Evolutionary conservation across 345 rosid genomes (phyloP).

Genomic region (Syzygium aqueum): DNA sequence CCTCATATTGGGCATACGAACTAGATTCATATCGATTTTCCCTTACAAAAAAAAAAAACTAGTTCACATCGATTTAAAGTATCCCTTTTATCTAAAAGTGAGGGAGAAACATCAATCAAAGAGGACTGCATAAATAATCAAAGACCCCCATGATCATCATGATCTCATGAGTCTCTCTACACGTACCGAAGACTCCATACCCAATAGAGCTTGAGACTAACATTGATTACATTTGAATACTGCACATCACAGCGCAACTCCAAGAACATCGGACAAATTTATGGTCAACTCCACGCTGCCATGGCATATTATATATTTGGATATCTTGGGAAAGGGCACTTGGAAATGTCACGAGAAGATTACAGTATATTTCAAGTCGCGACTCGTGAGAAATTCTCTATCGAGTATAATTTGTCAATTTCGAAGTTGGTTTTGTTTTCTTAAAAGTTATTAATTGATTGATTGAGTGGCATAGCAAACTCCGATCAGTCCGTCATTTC

Average conservation of each 20-base stretch:
- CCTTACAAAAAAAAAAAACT: no score
- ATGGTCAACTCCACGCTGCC: neutral
- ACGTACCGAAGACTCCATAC: neutral
- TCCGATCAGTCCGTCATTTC: no score
- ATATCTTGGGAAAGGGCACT: neutral
- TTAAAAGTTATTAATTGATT: no score
- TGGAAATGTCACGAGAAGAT: neutral
- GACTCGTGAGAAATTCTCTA: neutral
- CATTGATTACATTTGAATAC: neutral
- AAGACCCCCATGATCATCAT: neutral
- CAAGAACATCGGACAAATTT: neutral
- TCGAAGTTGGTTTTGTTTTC: neutral
- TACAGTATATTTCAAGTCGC: neutral
- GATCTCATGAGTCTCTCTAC: neutral
- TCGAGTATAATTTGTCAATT: neutral
- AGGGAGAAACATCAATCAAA: neutral
- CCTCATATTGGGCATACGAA: neutral
- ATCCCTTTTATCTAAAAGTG: neutral
- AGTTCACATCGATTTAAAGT: fast-evolving
- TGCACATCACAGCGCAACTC: neutral
- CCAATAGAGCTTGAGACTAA: neutral
- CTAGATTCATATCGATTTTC: no score
- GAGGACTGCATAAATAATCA: neutral
- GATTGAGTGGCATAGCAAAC: no score
- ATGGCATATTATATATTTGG: neutral